Evolutionary conservation across 1,284 basidiomycete species (phyloP), one percentile per base, ranked within the genome.

Genomic region (Trichosporon inkin): DNA sequence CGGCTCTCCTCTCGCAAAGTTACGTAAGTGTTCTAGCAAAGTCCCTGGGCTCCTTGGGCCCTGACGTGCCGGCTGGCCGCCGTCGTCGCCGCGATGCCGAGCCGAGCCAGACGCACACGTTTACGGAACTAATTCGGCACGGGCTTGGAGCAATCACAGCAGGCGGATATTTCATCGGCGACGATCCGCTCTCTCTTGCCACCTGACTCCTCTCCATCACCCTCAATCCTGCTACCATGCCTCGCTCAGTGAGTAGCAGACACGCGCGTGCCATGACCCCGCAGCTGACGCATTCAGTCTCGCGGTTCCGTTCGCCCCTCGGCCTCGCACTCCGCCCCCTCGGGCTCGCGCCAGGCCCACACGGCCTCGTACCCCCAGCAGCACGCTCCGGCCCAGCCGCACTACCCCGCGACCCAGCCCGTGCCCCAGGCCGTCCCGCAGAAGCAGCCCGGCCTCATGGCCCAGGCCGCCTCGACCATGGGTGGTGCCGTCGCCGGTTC

Each of bases 401-500:
- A 65, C 57, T 64, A 71, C 10, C 61, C 62, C n/a, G 61, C 65
- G 16, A 32, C 61, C 10, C 62, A 61, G 54, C 65, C 66, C 22
- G 62, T 65, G 16, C 57, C 57, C 8, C 53, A 61, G n/a, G 53
- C 39, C 20, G 58, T 58, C 20, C 67, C 63, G 34, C 63, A 62
- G 39, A 62, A 67, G 40, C 72, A 68, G 60, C 74, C 75, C 10
- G 76, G 74, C 56, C 62, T 77, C 54, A 65, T 78, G 58, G 75
- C 75, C 40, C 69, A 79, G 73, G 82, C 82, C 60, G 82, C 82
- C 20, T 80, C 78, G 13, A 83, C 83, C 49, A 82, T 82, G 61
- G 82, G 82, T 47, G 82, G 82, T 71, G 82, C 81, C 38, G 78
- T 82, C 32, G 76, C 76, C 16, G 77, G 77, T 44, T 82, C 81